A percentile compares a stretch with the other conserved stretches of the same genome.
Evolutionary conservation across 192 early-diverging fungal genomes (phyloP).

Genomic region (Podila epicladia): DNA sequence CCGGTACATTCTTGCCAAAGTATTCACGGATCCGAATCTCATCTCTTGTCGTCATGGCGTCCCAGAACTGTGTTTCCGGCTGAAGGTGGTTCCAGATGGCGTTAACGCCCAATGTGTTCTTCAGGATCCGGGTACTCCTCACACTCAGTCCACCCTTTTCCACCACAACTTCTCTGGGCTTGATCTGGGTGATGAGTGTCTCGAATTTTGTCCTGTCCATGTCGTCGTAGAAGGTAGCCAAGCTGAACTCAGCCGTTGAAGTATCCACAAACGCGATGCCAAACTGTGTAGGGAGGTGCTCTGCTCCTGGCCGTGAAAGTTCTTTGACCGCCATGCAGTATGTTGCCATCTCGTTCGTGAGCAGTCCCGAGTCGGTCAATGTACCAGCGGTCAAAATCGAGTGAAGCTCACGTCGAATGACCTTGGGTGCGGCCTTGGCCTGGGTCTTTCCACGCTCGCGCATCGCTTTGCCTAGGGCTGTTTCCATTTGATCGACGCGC

Average conservation of each 20-base stretch:
- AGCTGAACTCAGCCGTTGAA: constrained; percentile 89
- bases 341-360: constrained; percentile 91
- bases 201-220: constrained; percentile 89
- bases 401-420: constrained; percentile 88
- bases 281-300: constrained; percentile 65
- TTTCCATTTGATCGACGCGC: constrained; percentile 98
- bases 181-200: constrained; percentile 92
- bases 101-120: constrained; percentile 62
- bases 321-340: constrained; percentile 97
- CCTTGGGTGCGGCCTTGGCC: constrained; percentile 51
- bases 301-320: constrained; percentile 27
- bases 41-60: constrained; percentile 58
- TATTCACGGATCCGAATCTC: constrained; percentile 71
- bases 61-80: constrained; percentile 81
- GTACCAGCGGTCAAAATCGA: constrained; percentile 92
- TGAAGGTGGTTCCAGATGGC: constrained; percentile 72
- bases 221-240: constrained; percentile 87
- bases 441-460: constrained; percentile 63
- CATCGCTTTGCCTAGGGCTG: constrained; percentile 92
- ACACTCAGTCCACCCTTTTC: constrained; percentile 74
- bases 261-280: constrained; percentile 97
- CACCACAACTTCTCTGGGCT: constrained; percentile 90
- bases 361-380: constrained; percentile 85
- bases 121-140: constrained; percentile 66
- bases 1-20: constrained; percentile 55